Conservation (phyloP, 2,329 filamentous ascomycete species). For the Salinomyces thailandicus region DNA sequence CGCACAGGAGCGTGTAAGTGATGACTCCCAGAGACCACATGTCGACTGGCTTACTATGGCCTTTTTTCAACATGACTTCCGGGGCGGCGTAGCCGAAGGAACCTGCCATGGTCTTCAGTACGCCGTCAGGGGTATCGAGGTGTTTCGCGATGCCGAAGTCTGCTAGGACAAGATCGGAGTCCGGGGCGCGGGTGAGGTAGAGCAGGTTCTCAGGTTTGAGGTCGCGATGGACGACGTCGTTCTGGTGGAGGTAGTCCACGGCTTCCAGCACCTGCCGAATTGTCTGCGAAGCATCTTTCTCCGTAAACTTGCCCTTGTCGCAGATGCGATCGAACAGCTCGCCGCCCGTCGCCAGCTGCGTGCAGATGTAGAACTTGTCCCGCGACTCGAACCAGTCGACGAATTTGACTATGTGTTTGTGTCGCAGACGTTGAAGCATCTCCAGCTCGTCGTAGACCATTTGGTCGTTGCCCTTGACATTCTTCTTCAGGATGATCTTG, state of each 20-base stretch:
- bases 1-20: slow-evolving; percentile 94
- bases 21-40: slow-evolving; percentile 99
- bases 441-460: slow-evolving; percentile 98
- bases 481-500: slow-evolving; percentile 99
- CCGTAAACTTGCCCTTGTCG: slow-evolving; percentile 94
- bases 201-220: slow-evolving; percentile 96
- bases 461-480: slow-evolving; percentile 92
- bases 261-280: slow-evolving; percentile 89
- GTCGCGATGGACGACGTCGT: slow-evolving; percentile 94
- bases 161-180: slow-evolving; percentile 83
- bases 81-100: slow-evolving; percentile 97
- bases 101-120: slow-evolving; percentile 95
- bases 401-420: slow-evolving; percentile 94
- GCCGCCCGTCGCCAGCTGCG: slow-evolving; percentile 86
- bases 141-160: slow-evolving; percentile 99
- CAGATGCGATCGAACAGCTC: slow-evolving; percentile 98
- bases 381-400: slow-evolving; percentile 99
- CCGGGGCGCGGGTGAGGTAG: slow-evolving; percentile 66
- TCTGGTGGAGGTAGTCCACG: slow-evolving; percentile 86
- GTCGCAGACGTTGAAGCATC: slow-evolving; percentile 81
- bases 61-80: slow-evolving; percentile 95
- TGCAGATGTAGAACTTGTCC: slow-evolving; percentile 99
- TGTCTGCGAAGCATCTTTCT: slow-evolving; percentile 92
- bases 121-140: slow-evolving; percentile 79
- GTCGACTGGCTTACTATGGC: slow-evolving; percentile 95